Evolutionary conservation across 495 filamentous ascomycete genomes (phyloP), one percentile per base, ranked within the genome.

Genomic region (Penicillium lividum): DNA sequence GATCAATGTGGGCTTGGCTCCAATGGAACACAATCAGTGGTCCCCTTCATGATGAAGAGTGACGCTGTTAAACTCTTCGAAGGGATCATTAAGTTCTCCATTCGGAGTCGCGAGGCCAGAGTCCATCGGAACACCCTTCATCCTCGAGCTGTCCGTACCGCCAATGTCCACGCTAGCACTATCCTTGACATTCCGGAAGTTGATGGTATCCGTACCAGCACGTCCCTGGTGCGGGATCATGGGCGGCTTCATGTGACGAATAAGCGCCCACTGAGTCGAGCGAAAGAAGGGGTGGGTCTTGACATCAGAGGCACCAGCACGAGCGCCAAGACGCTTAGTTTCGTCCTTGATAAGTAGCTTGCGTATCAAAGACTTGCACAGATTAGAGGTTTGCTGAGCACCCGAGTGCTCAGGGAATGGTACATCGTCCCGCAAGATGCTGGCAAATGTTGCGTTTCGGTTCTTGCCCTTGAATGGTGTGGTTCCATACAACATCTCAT

Each of bases 391-490:
- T 73, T 88, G 88, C 22, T 93, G 92, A 30, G 85, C 80, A 16
- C 91, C 90, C 22, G 86, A 82, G 61, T 92, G 88, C 68, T 98
- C 94, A 8, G 94, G 92, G 76, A 98, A 98, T 27, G 86, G 85
- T 50, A 96, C 93, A 61, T 98, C 94, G 69, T 98, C 95, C 33
- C 92, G 81, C 53, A 98, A 78, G 60, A 98, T 98, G 67, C 98
- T 98, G 30, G 92, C 94, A 76, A 98, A 98, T 1, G 94, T 98
- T 15, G 91, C 91, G 68, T 98, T 98, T 34, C 94, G 86, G 73
- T 96, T 98, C 84, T 98, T 98, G 63, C 94, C 94, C 77, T 98
- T 98, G 84, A 98, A 98, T 0, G 94, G 94, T 2, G 94, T 98
- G 3, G 93, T 98, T 22, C 94, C 95, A 73, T 90, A 98, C n/a